Evolutionary conservation across 2,329 filamentous ascomycete genomes (phyloP), one percentile per base, ranked within the genome.

Genomic region (Aureobasidium sp.): DNA sequence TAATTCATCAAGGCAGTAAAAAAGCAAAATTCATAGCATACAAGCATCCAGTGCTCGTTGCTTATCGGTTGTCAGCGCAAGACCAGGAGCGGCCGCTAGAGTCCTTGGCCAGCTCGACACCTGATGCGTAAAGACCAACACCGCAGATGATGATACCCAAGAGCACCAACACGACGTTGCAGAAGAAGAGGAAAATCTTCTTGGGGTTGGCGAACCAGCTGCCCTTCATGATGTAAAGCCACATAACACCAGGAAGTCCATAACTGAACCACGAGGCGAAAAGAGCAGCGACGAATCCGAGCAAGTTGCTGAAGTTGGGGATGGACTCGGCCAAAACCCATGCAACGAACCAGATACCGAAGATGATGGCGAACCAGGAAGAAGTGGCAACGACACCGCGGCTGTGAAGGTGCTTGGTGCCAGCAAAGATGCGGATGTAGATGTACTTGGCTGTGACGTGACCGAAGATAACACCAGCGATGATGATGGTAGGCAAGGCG

Each of bases 381-480:
- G 80, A 72, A 53, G 79, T 78, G 1, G 82, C 80, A 63, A 73
- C 47, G 66, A 68, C 52, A 34, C 69, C 63, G 64, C 70, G 68
- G 70, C 71, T 65, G 71, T 72, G 64, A 68, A 76, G 63, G 71
- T 74, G 67, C 68, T 83, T 79, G 5, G 83, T 86, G 51, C 82
- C 80, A 20, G 79, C 76, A 74, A 87, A 88, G n/a, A 87, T 69
- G 20, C 86, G 81, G 3, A 84, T 74, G 68, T 87, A 89, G 64
- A 89, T 77, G 68, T 87, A 88, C 67, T 87, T 88, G 60, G 79
- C 79, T 1, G 84, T 63, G 2, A 89, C 83, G 64, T 87, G 84
- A 17, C 82, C 86, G 69, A 88, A 86, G 65, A 90, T 87, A 7
- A 89, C 86, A 61, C 87, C 87, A 0, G 87, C 85, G 55, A 90